Evolutionary conservation across 2,329 filamentous ascomycete genomes (phyloP).

Genomic region (Seiridium unicorne): DNA sequence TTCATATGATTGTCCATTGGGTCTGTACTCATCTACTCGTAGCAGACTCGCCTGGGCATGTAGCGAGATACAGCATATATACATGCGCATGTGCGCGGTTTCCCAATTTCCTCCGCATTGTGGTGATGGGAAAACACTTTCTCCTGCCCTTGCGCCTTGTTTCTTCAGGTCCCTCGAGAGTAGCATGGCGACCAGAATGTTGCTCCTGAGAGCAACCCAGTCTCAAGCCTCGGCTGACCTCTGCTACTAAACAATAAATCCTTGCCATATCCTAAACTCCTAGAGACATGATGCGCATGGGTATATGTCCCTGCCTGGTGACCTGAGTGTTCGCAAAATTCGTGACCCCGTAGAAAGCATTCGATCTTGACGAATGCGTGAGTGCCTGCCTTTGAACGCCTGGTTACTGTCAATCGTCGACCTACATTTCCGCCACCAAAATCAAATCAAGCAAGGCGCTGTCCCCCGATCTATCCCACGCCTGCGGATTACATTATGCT

Average conservation of each 20-base stretch:
- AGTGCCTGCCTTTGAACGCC: background rate
- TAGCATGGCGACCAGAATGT: too few relatives aligned
- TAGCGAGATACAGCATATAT: conserved; percentile 9
- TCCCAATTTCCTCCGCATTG: background rate
- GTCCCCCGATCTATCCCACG: too few relatives aligned
- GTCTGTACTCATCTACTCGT: background rate
- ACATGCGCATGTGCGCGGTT: conserved; percentile 5
- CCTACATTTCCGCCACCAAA: too few relatives aligned
- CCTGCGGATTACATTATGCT: too few relatives aligned
- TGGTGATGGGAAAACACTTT: background rate
- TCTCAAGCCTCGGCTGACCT: too few relatives aligned
- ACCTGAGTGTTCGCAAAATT: background rate
- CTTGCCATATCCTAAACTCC: background rate
- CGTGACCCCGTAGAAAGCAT: background rate
- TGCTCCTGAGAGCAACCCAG: too few relatives aligned
- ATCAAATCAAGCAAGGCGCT: too few relatives aligned
- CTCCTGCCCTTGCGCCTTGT: background rate
- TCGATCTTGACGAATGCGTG: background rate
- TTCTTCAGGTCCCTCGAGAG: background rate
- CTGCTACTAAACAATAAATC: background rate
- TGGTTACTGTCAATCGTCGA: too few relatives aligned
- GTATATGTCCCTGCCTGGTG: background rate
- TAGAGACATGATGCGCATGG: background rate
- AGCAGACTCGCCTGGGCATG: background rate
- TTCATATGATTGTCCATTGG: too few relatives aligned